Conservation (phyloP, 768 basidiomycete genomes). For the Mycena galopus region DNA sequence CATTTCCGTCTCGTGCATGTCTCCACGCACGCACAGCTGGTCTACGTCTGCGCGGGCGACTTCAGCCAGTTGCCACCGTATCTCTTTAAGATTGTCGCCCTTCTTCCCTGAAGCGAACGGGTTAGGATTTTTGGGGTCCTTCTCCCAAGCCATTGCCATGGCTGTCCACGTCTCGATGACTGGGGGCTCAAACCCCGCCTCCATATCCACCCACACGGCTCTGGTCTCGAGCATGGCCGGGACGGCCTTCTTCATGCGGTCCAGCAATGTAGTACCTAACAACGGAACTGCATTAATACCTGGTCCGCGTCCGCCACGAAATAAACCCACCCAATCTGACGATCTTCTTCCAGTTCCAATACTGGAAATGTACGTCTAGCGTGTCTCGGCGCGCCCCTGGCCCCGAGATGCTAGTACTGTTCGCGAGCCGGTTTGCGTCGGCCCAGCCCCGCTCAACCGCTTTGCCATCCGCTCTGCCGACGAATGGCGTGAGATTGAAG, state of each 20-base stretch:
- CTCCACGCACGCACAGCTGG: slow-evolving; percentile 1
- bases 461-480: no score
- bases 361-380: no score
- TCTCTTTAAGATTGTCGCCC: slow-evolving; percentile 17
- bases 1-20: slow-evolving; percentile 36
- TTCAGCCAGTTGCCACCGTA: slow-evolving; percentile 32
- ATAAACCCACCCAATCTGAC: not conserved
- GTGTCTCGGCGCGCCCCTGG: no score
- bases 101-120: slow-evolving; percentile 15
- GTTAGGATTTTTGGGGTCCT: slow-evolving; percentile 20
- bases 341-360: slow-evolving; percentile 11
- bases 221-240: not conserved
- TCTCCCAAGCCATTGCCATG: slow-evolving; percentile 25
- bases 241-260: not conserved
- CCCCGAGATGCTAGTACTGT: no score
- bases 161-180: no score
- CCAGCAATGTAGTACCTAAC: not conserved
- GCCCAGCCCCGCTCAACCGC: no score
- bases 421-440: no score
- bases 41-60: not conserved
- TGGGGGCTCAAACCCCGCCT: slow-evolving; percentile 34
- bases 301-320: no score
- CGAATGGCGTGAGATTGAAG: no score
- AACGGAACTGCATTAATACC: not conserved
- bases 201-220: not conserved